Evolutionary conservation across 352 stramenopile genomes (phyloP).

Genomic region (Pythium periplocum): DNA sequence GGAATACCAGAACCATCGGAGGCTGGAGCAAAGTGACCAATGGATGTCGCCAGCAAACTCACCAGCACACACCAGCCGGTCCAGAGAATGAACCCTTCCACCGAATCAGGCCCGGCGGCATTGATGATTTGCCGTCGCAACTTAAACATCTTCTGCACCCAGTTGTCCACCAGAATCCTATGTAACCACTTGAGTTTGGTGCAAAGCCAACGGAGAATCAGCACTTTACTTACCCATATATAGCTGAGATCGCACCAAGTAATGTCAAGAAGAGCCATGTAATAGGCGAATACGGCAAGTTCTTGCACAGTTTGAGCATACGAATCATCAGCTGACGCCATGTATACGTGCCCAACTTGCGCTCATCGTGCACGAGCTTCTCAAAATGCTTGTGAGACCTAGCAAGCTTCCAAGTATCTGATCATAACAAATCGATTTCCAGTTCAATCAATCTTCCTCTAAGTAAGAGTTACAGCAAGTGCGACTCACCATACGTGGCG

Average conservation of each 20-base stretch:
- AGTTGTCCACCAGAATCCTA: conserved; percentile 62
- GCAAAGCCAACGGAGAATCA: background rate
- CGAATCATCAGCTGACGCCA: conserved; percentile 51
- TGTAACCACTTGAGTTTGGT: conserved; percentile 1
- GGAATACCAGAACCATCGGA: conserved; percentile 78
- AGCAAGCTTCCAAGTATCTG: conserved; percentile 69
- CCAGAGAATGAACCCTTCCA: conserved; percentile 62
- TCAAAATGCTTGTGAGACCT: conserved; percentile 66
- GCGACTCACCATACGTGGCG: conserved; percentile 22
- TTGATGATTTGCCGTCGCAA: conserved; percentile 51
- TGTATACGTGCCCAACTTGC: conserved; percentile 38
- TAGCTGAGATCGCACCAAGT: conserved; percentile 45
- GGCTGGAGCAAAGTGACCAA: conserved; percentile 51
- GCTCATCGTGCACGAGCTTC: conserved; percentile 42
- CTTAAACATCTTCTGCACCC: conserved; percentile 62
- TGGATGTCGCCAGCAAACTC: conserved; percentile 48
- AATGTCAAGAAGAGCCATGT: conserved; percentile 76
- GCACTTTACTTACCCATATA: conserved; percentile 50
- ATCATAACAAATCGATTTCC: background rate
- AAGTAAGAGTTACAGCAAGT: background rate
- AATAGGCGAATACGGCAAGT: conserved; percentile 75
- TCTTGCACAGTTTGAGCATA: conserved; percentile 61
- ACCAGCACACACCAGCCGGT: conserved; percentile 52
- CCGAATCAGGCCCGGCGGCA: conserved; percentile 45
- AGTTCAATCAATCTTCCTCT: background rate